Base-by-base conservation (phyloP, 768 basidiomycete genomes). In the Termitomyces heimii region DNA sequence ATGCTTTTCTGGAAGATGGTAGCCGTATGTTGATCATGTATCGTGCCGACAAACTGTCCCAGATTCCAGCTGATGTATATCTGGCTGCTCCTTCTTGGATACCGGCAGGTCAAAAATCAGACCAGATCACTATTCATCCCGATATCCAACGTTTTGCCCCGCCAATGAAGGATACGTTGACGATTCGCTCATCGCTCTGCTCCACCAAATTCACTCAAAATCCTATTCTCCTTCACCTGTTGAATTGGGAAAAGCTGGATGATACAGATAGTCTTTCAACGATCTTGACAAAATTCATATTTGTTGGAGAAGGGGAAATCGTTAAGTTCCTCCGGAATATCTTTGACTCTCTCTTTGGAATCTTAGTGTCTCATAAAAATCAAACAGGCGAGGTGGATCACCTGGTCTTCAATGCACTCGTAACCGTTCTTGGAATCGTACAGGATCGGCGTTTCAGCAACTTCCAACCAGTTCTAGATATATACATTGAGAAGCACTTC, bases 171-270 rank as follows among this genome's bases (percentile, higher is more conserved):
- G 96, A 98, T 68, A 84, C 82, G 20, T 73, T 95, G 57, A 81
- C 83, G 40, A 83, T 98, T 53, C 88, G 95, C 2, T 89, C 90
- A 6, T 96, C 92, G 8, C 81, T 98, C 18, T 94, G 92, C 67
- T 98, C 96, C 7, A 98, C 92, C 9, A 83, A 84, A 58, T 91
- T 89, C 69, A 97, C 95, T 0, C 94, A 97, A 69, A 95, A 97
- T 65, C 79, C 86, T 0, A 88, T 93, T 26, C 73, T 98, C 4
- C 79, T 94, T 48, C 83, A 83, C 59, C 71, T 97, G 47, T 74
- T 96, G 53, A 83, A 83, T 62, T 97, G 94, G 95, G 85, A 91
- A 66, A 77, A 79, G 49, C 73, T 92, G 13, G 64, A 68, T 1
- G 84, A 89, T 57, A 80, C 81, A 56, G 85, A 87, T 9, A 68